phyloP scores from a whole-genome alignment of 1,284 basidiomycete species.

The Inonotus hispidus region DNA sequence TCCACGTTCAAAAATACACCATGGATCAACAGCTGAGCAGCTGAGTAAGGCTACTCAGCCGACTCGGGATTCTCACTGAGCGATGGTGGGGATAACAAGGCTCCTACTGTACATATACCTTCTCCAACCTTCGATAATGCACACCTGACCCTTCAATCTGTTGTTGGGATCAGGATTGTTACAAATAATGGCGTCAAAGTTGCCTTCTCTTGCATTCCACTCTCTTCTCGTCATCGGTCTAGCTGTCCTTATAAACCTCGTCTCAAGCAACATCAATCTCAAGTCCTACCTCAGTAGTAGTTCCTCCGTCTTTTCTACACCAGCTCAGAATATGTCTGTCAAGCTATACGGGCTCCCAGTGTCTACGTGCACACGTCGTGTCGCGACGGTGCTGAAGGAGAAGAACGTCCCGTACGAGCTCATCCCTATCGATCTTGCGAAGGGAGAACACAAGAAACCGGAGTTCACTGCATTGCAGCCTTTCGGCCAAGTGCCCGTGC shows the following conservation, averaged over 20 bases:
- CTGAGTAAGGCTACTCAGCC: not conserved
- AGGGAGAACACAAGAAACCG: slow-evolving; percentile 12
- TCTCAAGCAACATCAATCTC: not conserved
- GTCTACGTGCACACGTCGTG: slow-evolving; percentile 19
- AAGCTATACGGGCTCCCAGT: slow-evolving; percentile 8
- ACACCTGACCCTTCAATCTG: not conserved
- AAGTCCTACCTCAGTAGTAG: not conserved
- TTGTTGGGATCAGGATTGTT: too few species aligned
- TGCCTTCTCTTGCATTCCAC: not conserved
- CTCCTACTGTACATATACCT: not conserved
- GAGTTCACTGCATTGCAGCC: slow-evolving; percentile 15
- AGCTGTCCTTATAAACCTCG: slow-evolving; percentile 11
- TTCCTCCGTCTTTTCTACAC: not conserved
- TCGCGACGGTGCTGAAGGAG: slow-evolving; percentile 18
- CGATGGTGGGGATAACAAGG: not conserved
- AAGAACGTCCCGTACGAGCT: slow-evolving; percentile 16
- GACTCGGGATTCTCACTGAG: not conserved
- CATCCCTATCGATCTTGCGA: slow-evolving; percentile 8
- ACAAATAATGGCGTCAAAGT: not conserved
- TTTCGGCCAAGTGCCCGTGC: slow-evolving; percentile 18
- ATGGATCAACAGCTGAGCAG: not conserved
- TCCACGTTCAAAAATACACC: not conserved
- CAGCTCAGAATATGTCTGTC: not conserved
- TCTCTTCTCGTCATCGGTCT: slow-evolving; percentile 7
- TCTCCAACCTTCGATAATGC: not conserved